A percentile compares a stretch with the other conserved stretches of the same genome.
These are phyloP conservation scores for Alternaria sp. DNA, from an alignment of 2,329 filamentous ascomycete genomes.

Conservation along the genomic window DNA sequence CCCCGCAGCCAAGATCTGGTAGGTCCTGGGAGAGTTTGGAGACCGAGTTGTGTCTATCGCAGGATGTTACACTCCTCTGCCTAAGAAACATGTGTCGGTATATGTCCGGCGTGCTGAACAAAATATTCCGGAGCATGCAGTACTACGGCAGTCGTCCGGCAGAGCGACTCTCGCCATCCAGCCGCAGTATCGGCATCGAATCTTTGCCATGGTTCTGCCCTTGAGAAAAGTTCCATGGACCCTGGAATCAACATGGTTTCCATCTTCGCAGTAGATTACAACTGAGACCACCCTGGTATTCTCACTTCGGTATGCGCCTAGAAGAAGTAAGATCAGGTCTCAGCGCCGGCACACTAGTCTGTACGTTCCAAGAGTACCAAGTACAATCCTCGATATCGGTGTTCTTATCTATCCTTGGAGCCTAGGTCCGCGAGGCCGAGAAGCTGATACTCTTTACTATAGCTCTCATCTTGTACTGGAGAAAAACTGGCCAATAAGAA, in stretches of 20 bases:
- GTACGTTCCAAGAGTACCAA: not conserved
- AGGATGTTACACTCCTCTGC: not conserved
- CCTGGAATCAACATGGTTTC: not conserved
- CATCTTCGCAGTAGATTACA: constrained; percentile 1
- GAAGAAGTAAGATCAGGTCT: not conserved
- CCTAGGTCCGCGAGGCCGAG: not conserved
- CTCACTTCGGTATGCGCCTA: not conserved
- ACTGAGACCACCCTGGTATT: not conserved
- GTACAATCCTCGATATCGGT: not conserved
- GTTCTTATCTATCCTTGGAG: not conserved
- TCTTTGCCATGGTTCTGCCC: not conserved
- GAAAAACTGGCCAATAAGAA: too few species aligned
- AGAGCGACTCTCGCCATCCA: not conserved
- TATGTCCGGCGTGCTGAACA: not conserved
- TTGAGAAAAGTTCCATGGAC: not conserved
- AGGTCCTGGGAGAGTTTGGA: not conserved
- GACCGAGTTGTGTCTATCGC: not conserved
- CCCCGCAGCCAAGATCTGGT: not conserved
- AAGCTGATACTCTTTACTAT: not conserved
- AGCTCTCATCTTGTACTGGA: not conserved
- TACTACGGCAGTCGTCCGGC: not conserved
- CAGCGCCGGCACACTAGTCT: not conserved
- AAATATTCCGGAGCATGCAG: not conserved
- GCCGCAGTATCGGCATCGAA: not conserved
- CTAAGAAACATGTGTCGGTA: not conserved